Base-by-base conservation (phyloP, 805 yeast genomes). In the Hemisphaericaspora nanyangensis region DNA sequence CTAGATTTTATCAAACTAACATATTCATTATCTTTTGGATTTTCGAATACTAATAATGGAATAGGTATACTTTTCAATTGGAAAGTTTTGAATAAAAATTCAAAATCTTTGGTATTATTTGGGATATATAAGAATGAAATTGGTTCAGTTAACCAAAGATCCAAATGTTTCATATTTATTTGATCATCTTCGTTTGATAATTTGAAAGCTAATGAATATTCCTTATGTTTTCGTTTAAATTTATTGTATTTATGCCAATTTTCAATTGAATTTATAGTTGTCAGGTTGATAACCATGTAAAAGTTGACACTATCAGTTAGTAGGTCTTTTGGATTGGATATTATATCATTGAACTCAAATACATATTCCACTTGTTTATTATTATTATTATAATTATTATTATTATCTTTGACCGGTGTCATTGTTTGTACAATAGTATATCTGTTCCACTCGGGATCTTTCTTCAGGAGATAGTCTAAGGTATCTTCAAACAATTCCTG, bases 121-220 rank as follows among this genome's bases (percentile, higher is more conserved):
- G 39, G 39, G 7, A 38, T 17, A 3, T 24, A 15, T n/a, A 38
- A 5, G 16, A 33, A 38, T 18, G 35, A 11, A 18, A 38, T 28
- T 33, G 38, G 18, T 31, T 38, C 36, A 13, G 42, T 38, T 17
- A 38, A 19, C 42, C 42, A 38, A 19, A 19, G 29, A 13, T 29
- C 28, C 3, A 36, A 16, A 5, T 18, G 25, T 15, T 15, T 35
- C 5, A 13, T 3, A 17, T 12, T 24, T 7, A 26, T 7, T 15
- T n/a, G 15, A 10, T n/a, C 24, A 19, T 34, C 31, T 4, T 25
- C 15, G 7, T 13, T 7, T 26, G 15, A n/a, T 18, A 34, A 28
- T n/a, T n/a, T n/a, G n/a, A n/a, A n/a, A 1, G 24, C 37, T 5
- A 34, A 24, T 5, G 37, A 34, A 16, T 17, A 34, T 4, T 34